Evolutionary conservation across 805 yeast genomes (phyloP), one percentile per base, ranked within the genome.

Genomic region (Hanseniaspora lindneri): DNA sequence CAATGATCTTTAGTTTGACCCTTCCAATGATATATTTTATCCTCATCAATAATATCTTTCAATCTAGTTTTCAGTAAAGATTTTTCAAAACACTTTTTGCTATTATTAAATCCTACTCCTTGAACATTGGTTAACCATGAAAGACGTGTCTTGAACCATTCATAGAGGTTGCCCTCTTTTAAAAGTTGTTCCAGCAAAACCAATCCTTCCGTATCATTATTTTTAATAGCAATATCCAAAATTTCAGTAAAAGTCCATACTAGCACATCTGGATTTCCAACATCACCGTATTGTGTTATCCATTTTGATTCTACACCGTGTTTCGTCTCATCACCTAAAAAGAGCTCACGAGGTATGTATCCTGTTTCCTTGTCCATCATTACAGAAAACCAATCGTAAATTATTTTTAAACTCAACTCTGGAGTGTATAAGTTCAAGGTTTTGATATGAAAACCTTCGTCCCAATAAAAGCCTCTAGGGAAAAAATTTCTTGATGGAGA

Each of bases 401-500:
- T 60, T 16, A 92, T 79, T 54, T 85, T 92, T 52, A 87, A 68
- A 0, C 78, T 84, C 39, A 88, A 67, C 58, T 85, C 95, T 14
- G 83, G 72, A 63, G 92, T 97, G 60, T 81, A 88, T 41, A 81
- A 80, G 55, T 83, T 63, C 33, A 92, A 67, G 7, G 94, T 94
- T 35, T 88, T 68, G 52, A 89, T 68, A 62, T 89, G 96, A 64
- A 92, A 92, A 0, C 98, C 98, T 65, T 92, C 98, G 64, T 92
- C 98, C 98, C 98, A 92, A 60, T 84, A 86, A 59, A 92, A 92
- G 0, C 98, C 98, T 54, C 98, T 73, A 3, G 98, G 97, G 64
- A 92, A 92, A 59, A 84, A 85, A 0, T 95, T 85, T 46, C 98
- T 72, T 42, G 95, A 84, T 2, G 98, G 98, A 29, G 86, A 92